Evolutionary conservation across 306 rosid genomes (phyloP), one percentile per base, ranked within the genome.

Genomic region (Citrullus mucosospermus): DNA sequence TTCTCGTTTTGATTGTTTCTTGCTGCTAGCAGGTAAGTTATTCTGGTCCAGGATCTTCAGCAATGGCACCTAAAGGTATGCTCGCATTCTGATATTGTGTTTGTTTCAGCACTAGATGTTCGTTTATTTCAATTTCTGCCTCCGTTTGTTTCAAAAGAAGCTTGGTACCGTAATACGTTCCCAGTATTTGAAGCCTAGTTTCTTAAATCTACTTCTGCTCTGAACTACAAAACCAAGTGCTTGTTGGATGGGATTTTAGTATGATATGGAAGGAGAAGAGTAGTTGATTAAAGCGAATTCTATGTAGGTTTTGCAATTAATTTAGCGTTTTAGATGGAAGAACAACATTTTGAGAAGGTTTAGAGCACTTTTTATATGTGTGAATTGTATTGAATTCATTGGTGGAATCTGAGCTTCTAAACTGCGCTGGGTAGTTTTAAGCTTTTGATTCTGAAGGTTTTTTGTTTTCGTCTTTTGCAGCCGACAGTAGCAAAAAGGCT

Each of bases 21-120:
- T 43, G 11, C 14, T 43, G 9, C 36, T 12, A 22, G 10, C 59
- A 71, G 77, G 77, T 46, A 5, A 8, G 39, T 22, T 25, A 6
- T 25, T 71, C 15, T 46, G 57, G 18, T 71, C 6, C 41, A 46
- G 59, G 60, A 8, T 72, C 38, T 72, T 72, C 77, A 72, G 41
- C 77, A 15, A 72, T 72, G 77, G 77, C 77, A 6, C 77, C 77
- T 28, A 72, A 72, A 72, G 77, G 77, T 72, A 50, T 15, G 15
- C 1, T 2, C 5, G 4, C 77, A 22, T 28, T 72, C 9, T 70
- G 56, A 44, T 44, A 44, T 70, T 46, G 10, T 46, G 38, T 8
- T 70, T 25, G 28, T 72, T 50, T 50, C 8, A 48, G 7, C 30
- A 20, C n/a, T 2, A 1, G 18, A 20, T 68, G 75, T 43, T 41